phyloP scores from a whole-genome alignment of 2,329 filamentous ascomycete species.

The Fusarium anthophilum region DNA sequence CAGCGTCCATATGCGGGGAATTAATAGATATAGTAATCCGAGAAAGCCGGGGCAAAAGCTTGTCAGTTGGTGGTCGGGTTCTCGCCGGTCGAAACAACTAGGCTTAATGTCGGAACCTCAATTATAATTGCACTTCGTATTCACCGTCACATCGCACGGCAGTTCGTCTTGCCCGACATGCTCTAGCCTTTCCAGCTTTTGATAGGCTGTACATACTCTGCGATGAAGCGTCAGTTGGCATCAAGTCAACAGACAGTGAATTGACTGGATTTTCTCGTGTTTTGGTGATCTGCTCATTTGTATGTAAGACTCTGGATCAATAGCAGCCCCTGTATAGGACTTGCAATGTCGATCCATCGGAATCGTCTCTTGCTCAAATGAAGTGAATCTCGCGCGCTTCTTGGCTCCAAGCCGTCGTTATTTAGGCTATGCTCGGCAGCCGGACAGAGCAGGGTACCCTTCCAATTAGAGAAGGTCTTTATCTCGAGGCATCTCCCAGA shows the following conservation, averaged over 20 bases:
- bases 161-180: slow-evolving; percentile 3
- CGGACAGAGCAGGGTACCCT: slow-evolving; percentile 12
- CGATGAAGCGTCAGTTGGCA: background rate
- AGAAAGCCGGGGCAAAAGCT: slow-evolving; percentile 34
- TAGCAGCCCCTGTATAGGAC: slow-evolving; percentile 7
- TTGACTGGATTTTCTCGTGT: background rate
- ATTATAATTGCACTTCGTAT: slow-evolving; percentile 32
- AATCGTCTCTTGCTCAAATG: slow-evolving; percentile 32
- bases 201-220: background rate
- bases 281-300: background rate
- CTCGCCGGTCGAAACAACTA: slow-evolving; percentile 24
- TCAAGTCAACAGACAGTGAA: background rate
- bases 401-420: slow-evolving; percentile 24
- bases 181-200: background rate
- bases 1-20: slow-evolving; percentile 25
- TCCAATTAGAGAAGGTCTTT: slow-evolving; percentile 23
- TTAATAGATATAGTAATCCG: background rate
- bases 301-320: background rate
- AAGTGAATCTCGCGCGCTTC: slow-evolving; percentile 24
- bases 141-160: slow-evolving; percentile 16
- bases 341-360: slow-evolving; percentile 37
- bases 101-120: slow-evolving; percentile 13
- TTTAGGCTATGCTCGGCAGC: slow-evolving; percentile 15
- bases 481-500: background rate
- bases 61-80: slow-evolving; percentile 27